A percentile compares a stretch with the other conserved stretches of the same genome.
phyloP scores from a whole-genome alignment of 2,329 filamentous ascomycete species.

The Dothistroma pini region DNA sequence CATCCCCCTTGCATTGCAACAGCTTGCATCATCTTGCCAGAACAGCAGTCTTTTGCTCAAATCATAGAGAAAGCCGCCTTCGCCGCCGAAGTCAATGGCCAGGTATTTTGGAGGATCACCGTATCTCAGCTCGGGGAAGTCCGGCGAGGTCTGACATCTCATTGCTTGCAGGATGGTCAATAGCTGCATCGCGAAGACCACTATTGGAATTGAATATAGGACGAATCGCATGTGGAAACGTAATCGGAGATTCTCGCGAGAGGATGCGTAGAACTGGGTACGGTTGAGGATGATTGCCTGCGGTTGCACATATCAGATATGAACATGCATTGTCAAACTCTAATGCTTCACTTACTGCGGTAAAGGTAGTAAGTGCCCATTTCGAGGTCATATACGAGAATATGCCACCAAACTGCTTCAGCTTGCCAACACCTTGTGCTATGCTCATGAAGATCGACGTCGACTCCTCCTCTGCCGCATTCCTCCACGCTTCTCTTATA shows the following conservation, averaged over 20 bases:
- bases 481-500: constrained; percentile 25
- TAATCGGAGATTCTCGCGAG: constrained; percentile 72
- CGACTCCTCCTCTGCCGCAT: constrained; percentile 23
- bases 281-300: constrained; percentile 82
- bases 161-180: constrained; percentile 73
- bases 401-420: constrained; percentile 71
- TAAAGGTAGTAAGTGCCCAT: constrained; percentile 86
- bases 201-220: constrained; percentile 67
- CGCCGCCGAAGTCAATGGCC: constrained; percentile 49
- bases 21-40: constrained; percentile 68
- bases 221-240: constrained; percentile 68
- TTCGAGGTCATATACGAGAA: constrained; percentile 88
- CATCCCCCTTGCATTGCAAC: constrained; percentile 75
- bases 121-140: constrained; percentile 46
- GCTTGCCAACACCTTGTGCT: constrained; percentile 24
- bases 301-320: constrained; percentile 5
- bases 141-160: constrained; percentile 73
- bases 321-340: background rate
- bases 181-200: constrained; percentile 66
- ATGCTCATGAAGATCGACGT: constrained; percentile 29
- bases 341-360: constrained; percentile 54
- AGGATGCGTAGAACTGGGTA: constrained; percentile 89
- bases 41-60: constrained; percentile 69
- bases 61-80: constrained; percentile 66
- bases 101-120: constrained; percentile 42